phyloP scores from a whole-genome alignment of 1,284 basidiomycete species.

The Irpex lacteus region DNA sequence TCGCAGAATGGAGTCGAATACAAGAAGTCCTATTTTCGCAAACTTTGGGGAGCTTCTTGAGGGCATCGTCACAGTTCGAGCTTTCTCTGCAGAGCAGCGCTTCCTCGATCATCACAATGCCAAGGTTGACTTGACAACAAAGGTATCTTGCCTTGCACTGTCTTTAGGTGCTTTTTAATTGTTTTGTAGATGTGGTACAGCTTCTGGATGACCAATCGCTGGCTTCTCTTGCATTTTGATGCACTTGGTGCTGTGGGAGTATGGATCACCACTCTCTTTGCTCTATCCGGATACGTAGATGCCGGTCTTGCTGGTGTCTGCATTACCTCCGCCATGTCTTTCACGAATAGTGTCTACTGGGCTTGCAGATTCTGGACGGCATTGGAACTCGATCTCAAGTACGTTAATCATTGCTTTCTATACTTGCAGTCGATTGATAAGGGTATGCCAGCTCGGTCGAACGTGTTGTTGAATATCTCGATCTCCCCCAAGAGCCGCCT shows the following conservation, averaged over 20 bases:
- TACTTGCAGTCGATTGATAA: not conserved
- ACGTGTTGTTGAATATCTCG: slow-evolving; percentile 85
- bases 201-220: slow-evolving; percentile 81
- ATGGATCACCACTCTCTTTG: slow-evolving; percentile 70
- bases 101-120: slow-evolving; percentile 74
- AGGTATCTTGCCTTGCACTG: slow-evolving; percentile 36
- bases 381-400: slow-evolving; percentile 69
- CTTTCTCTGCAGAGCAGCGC: slow-evolving; percentile 80
- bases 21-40: slow-evolving; percentile 70
- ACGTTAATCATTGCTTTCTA: slow-evolving; percentile 21
- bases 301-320: slow-evolving; percentile 84
- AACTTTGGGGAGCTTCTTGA: slow-evolving; percentile 79
- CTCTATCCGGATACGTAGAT: slow-evolving; percentile 63
- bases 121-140: slow-evolving; percentile 64
- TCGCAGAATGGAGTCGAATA: slow-evolving; percentile 75
- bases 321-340: slow-evolving; percentile 75
- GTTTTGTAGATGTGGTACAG: slow-evolving; percentile 64
- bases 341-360: slow-evolving; percentile 64
- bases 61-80: slow-evolving; percentile 84
- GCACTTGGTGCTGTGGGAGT: slow-evolving; percentile 64
- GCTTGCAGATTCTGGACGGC: slow-evolving; percentile 61
- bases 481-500: slow-evolving; percentile 84
- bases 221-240: slow-evolving; percentile 78
- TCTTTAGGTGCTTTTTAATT: not conserved
- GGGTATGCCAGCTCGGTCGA: slow-evolving; percentile 66